A percentile compares a stretch with the other conserved stretches of the same genome.
These are phyloP conservation scores for Nicotiana attenuata DNA, from an alignment of 257 asterid species.

Conservation along the genomic window DNA sequence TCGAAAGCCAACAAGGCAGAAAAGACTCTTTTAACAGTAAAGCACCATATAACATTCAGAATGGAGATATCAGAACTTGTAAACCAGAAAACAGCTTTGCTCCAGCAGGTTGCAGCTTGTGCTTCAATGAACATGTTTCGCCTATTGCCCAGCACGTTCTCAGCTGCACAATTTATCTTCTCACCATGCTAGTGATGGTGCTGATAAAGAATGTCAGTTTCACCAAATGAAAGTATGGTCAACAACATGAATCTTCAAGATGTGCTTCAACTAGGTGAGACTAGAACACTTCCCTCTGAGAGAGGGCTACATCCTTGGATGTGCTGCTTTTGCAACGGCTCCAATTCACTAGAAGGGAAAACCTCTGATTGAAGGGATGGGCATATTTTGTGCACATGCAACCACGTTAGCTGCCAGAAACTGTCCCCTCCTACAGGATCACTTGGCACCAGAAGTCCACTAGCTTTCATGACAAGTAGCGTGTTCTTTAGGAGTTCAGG, in stretches of 20 bases:
- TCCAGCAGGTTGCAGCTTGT: background rate
- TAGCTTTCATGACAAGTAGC: slow-evolving; percentile 65
- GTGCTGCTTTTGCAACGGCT: slow-evolving; percentile 44
- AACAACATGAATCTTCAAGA: slow-evolving; percentile 27
- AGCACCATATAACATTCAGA: background rate
- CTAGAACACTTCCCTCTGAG: slow-evolving; percentile 39
- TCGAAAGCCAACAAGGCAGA: background rate
- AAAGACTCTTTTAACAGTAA: background rate
- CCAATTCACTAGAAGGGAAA: slow-evolving; percentile 59
- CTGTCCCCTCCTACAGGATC: slow-evolving; percentile 58
- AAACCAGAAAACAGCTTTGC: background rate
- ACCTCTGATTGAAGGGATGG: slow-evolving; percentile 69
- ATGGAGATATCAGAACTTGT: background rate
- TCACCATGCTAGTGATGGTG: background rate
- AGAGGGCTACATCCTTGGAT: slow-evolving; percentile 28
- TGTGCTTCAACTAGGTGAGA: slow-evolving; percentile 55
- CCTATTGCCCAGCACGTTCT: background rate
- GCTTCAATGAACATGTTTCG: background rate
- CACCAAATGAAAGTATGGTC: background rate
- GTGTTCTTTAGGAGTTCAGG: slow-evolving; percentile 92
- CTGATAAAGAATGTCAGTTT: background rate
- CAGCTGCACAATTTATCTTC: background rate
- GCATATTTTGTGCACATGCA: slow-evolving; percentile 55
- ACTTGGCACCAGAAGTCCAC: slow-evolving; percentile 57
- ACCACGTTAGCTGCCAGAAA: slow-evolving; percentile 86